Base-by-base conservation (phyloP, 805 yeast genomes). In the Candida maesae region DNA sequence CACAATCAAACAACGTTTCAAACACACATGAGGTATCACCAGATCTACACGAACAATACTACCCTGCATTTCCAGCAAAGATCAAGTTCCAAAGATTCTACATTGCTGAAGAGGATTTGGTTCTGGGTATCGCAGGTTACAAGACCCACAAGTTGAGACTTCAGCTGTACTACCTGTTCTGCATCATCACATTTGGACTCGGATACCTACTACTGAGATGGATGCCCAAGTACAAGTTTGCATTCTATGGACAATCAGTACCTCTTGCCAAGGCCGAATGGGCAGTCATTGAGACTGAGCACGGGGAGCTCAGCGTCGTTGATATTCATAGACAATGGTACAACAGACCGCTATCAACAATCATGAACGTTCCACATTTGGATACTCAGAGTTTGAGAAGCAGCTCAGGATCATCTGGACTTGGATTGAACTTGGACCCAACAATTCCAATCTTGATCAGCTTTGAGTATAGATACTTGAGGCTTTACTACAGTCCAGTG, bases 101-200 rank as follows among this genome's bases (percentile, higher is more conserved):
- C 61, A 76, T 93, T 46, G 90, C 96, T 0, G 98, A 93, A 60
- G 99, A 93, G 59, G 99, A 93, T 66, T 68, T 93, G 55, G 91
- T 91, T 11, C 76, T 93, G 45, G 96, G 95, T 46, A 84, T 93
- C 47, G 99, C 97, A 0, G 98, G 98, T 5, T 93, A 86, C 61
- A 63, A 63, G 39, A 76, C 80, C 13, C 74, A 81, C 11, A 56
- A 56, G 35, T 39, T 70, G 49, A 76, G 79, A 46, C 53, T 63
- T 5, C 29, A 65, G 0, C 13, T 73, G 1, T 89, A 81, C 58
- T 73, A 76, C 45, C 12, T 74, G 0, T 43, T 84, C 2, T 81
- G 88, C 45, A 38, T 76, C 1, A 23, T 64, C 3, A 78, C 96
- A 0, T 59, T 76, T 4, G 99, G 99, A 0, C 34, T 88, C 2